Base-by-base conservation (phyloP, 164 flowering plant species). In the Stephania yunnanensis region DNA sequence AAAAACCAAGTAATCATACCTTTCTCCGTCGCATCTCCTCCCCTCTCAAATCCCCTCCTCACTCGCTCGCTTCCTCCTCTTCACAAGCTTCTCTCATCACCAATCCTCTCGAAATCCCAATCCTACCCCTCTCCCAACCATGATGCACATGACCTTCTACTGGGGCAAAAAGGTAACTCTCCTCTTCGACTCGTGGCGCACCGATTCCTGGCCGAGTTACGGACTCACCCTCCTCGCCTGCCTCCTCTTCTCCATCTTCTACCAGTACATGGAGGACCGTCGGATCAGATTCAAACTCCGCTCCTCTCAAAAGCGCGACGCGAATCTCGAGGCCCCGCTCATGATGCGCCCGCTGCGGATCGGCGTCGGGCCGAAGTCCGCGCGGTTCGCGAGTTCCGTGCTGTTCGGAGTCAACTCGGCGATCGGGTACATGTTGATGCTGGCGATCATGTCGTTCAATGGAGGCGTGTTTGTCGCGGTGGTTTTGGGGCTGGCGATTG, bases 121-220 rank as follows among this genome's bases (percentile, higher is more conserved):
- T 30, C 46, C 66, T 22, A 31, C 50, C 71, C 75, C 25, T 73
- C 69, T 20, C 30, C 42, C 1, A 13, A 92, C 83, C 81, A 91
- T 91, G 95, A 94, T 94, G 98, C 98, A 94, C 89, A 94, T 94
- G 98, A 92, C 98, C 73, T 94, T 94, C 79, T 94, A 92, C 88
- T 94, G 98, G 98, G 84, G 95, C 76, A 81, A 48, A 61, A 44
- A 80, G 58, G 93, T 87, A 67, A 91, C 93, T 10, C 76, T 94
- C 78, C 84, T 94, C 46, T 75, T 94, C 87, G 85, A 84, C 72
- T 87, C 89, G 6, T 92, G 97, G 97, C 80, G 78, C 68, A 90
- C 96, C 36, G 80, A 84, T 29, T 83, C 96, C 30, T 90, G 92
- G 93, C 68, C 74, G 17, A 70, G 83, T 71, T 94, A 92, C 87